Conservation (phyloP, 768 basidiomycete genomes). For the Naematelia aurantialba region DNA sequence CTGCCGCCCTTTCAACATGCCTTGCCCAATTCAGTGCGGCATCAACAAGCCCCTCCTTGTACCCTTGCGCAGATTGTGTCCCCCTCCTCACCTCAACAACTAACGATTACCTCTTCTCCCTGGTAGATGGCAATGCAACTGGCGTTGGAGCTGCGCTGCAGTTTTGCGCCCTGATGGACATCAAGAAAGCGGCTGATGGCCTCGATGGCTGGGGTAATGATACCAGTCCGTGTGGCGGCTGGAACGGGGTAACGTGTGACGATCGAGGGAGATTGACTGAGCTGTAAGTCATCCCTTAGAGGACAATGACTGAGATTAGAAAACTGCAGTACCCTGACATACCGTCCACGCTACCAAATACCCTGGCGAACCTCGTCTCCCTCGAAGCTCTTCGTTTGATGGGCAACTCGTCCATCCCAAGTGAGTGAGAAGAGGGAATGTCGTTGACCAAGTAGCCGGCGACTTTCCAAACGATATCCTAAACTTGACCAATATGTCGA, state of each 20-base stretch:
- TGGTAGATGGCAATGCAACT: constrained; percentile 35
- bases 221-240: constrained; percentile 42
- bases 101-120: constrained; percentile 40
- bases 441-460: constrained; percentile 34
- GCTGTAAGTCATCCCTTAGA: constrained; percentile 25
- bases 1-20: constrained; percentile 35
- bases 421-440: constrained; percentile 24
- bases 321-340: constrained; percentile 47
- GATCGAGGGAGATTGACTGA: constrained; percentile 36
- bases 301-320: constrained; percentile 14
- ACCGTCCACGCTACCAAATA: constrained; percentile 31
- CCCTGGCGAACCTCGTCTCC: constrained; percentile 43
- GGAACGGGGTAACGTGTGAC: constrained; percentile 49
- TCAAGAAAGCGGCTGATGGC: constrained; percentile 16
- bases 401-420: constrained; percentile 44
- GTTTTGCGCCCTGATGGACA: constrained; percentile 47
- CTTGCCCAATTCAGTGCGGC: constrained; percentile 34
- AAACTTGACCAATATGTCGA: constrained; percentile 32
- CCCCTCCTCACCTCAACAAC: constrained; percentile 37
- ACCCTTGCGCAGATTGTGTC: constrained; percentile 47
- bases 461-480: constrained; percentile 39
- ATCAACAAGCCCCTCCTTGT: constrained; percentile 27
- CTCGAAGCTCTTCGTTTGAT: constrained; percentile 40
- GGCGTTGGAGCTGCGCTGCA: constrained; percentile 49
- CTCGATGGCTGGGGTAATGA: constrained; percentile 26